Conservation (phyloP, 2,329 filamentous ascomycete species). For the Aspergillus puulaauensis region DNA sequence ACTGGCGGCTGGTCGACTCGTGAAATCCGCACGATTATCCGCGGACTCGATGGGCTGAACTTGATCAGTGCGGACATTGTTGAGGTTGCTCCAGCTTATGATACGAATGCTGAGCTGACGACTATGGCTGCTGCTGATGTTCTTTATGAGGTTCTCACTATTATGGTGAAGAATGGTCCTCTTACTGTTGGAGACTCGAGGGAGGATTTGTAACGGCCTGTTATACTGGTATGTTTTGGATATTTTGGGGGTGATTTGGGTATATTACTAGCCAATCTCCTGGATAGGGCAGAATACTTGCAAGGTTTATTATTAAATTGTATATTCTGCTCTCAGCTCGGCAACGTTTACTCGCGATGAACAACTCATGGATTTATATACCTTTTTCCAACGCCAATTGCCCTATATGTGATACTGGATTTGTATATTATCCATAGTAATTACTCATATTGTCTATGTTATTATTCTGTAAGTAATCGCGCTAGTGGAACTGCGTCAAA, state of each 20-base stretch:
- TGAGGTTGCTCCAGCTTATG: constrained; percentile 62
- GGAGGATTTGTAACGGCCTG: neutral
- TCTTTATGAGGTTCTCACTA: constrained; percentile 74
- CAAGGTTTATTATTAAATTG: no score
- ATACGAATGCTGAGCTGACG: constrained; percentile 60
- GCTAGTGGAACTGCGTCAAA: no score
- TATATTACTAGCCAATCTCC: no score
- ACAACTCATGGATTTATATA: no score
- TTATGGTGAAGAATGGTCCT: constrained; percentile 79
- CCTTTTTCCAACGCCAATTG: no score
- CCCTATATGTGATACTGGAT: no score
- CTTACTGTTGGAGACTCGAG: constrained; percentile 34
- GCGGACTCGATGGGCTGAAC: constrained; percentile 58
- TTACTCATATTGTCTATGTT: no score
- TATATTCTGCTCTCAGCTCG: no score
- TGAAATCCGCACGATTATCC: constrained; percentile 58
- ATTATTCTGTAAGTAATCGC: no score
- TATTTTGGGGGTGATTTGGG: neutral
- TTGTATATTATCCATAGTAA: no score
- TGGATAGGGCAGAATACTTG: no score
- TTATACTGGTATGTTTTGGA: neutral
- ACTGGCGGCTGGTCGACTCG: constrained; percentile 62
- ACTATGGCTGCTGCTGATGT: constrained; percentile 56
- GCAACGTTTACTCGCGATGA: no score
- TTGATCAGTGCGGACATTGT: constrained; percentile 62